Evolutionary conservation across 768 basidiomycete species (phyloP), one percentile per base, ranked within the genome.

Genomic region (Sarcodon sp.): DNA sequence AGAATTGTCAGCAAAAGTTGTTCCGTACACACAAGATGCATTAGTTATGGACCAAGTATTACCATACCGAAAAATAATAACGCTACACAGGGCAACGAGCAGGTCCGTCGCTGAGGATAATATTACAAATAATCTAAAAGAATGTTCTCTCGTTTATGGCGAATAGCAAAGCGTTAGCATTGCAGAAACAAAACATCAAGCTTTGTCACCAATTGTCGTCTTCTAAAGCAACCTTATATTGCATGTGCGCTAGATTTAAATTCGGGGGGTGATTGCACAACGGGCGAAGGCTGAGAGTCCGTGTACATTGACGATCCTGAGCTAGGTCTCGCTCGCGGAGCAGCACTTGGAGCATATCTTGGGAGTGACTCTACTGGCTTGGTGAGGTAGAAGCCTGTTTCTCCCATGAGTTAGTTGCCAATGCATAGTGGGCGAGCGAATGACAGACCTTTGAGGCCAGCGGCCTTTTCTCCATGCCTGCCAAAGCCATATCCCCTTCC

Each of bases 391-490:
- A 76, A 80, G 4, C 78, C 79, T 77, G 52, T 27, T 27, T 27
- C 21, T 27, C 21, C 21, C 21, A 27, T 4, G 4, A 44, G 35
- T 34, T 4, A 33, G 13, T 37, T 33, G 16, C 34, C 31, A 0
- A 3, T 16, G 16, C 33, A 4, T 31, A 27, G 37, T 13, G 57
- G 33, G 49, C 46, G 59, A 59, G 16, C 54, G 51, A 9, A 52
- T 33, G 54, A 61, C 62, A 51, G 61, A 63, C 87, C 86, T 56
- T 72, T 75, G 44, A 83, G 66, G 2, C 72, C 81, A 4, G 87
- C 87, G 35, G 72, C 71, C 66, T 83, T 88, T 69, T 89, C 84
- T 15, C 76, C 87, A 58, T 87, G 85, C 46, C 77, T 70, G 13
- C 88, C 89, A 55, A 91, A 92, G 1, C 89, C 88, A 59, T 76